phyloP scores from a whole-genome alignment of 805 yeast genomes.

The Yarrowia sp. region DNA sequence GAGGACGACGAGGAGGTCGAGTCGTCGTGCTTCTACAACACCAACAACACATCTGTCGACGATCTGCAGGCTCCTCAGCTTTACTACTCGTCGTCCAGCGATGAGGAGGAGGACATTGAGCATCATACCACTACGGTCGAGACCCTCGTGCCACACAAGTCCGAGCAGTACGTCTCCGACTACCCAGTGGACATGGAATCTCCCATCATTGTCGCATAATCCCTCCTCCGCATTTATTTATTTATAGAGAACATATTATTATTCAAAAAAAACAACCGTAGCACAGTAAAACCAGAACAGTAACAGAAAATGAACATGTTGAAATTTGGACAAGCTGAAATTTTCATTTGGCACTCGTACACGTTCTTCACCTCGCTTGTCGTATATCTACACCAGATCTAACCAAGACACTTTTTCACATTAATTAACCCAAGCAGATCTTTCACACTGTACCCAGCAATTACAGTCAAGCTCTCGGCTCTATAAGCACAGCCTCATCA shows the following conservation, averaged over 20 bases:
- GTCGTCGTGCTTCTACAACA: slow-evolving; percentile 21
- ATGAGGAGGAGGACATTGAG: slow-evolving; percentile 31
- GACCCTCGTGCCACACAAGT: not conserved
- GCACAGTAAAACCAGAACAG: too few species aligned
- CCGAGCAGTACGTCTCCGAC: not conserved
- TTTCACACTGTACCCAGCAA: too few species aligned
- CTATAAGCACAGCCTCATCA: too few species aligned
- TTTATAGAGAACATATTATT: not conserved
- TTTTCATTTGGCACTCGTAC: too few species aligned
- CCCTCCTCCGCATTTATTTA: slow-evolving; percentile 10
- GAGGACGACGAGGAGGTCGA: slow-evolving; percentile 29
- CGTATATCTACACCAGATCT: too few species aligned
- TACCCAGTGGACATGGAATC: not conserved
- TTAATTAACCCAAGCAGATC: too few species aligned
- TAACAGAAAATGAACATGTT: too few species aligned
- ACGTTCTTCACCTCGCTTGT: too few species aligned
- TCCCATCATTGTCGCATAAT: slow-evolving; percentile 10
- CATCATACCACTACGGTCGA: not conserved
- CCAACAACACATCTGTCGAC: not conserved
- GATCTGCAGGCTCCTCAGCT: slow-evolving; percentile 30
- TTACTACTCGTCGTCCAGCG: slow-evolving; percentile 32
- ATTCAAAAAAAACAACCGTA: not conserved
- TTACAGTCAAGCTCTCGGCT: too few species aligned
- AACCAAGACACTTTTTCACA: too few species aligned
- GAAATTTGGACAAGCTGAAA: too few species aligned